Conservation (phyloP, 148 eudicot species). For the Salicornia ramosissima region DNA sequence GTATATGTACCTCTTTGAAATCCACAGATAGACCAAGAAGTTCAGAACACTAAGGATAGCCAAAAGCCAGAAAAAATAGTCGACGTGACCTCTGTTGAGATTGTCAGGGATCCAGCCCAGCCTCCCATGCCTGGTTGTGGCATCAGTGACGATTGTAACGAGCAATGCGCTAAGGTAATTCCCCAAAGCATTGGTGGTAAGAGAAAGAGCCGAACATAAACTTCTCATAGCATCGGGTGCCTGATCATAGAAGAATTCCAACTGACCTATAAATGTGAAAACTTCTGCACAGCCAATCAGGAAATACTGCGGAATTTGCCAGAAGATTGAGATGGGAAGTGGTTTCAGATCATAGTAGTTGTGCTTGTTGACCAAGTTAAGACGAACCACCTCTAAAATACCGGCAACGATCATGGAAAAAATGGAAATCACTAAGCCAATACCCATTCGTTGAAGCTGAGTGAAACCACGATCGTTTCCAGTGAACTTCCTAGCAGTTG, state of each 20-base stretch:
- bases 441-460: conserved; percentile 53
- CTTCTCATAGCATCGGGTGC: conserved; percentile 77
- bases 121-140: conserved; percentile 43
- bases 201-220: conserved; percentile 52
- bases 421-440: conserved; percentile 45
- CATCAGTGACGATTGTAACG: conserved; percentile 41
- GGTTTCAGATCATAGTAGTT: conserved; percentile 35
- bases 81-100: conserved; percentile 53
- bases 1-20: conserved; percentile 47
- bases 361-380: conserved; percentile 33
- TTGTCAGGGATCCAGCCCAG: conserved; percentile 69
- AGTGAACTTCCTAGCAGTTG: conserved; percentile 34
- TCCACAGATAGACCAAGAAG: conserved; percentile 40
- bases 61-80: conserved; percentile 64
- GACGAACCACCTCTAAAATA: conserved; percentile 41
- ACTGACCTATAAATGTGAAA: conserved; percentile 50
- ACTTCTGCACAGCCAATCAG: conserved; percentile 63
- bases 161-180: conserved; percentile 48
- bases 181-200: conserved; percentile 47
- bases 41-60: conserved; percentile 47
- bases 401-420: conserved; percentile 52
- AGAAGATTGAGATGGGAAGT: conserved; percentile 52
- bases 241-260: conserved; percentile 68
- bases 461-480: conserved; percentile 49
- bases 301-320: conserved; percentile 69